phyloP scores from a whole-genome alignment of 345 rosid species.

The Melastoma malabathricum region DNA sequence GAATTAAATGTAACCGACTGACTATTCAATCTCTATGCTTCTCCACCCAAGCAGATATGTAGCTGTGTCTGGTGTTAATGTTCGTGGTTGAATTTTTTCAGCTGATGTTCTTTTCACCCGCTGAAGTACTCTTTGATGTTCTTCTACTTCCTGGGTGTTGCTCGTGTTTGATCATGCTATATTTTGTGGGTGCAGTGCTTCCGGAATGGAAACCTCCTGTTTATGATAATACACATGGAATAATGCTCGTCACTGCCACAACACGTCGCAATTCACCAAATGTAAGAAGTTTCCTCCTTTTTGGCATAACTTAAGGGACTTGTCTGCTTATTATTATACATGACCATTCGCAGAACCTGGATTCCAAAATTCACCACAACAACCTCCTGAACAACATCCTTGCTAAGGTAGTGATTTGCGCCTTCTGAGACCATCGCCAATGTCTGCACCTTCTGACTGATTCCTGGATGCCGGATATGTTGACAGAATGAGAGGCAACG shows the following conservation, averaged over 20 bases:
- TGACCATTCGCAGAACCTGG: conserved; percentile 50
- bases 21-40: too few species aligned
- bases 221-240: conserved; percentile 70
- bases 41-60: neutral
- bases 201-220: conserved; percentile 98
- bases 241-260: conserved; percentile 75
- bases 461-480: too few species aligned
- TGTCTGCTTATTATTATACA: neutral
- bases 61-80: neutral
- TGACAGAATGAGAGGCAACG: too few species aligned
- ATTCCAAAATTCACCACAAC: conserved; percentile 92
- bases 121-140: conserved; percentile 1
- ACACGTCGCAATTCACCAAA: conserved; percentile 91
- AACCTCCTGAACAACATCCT: conserved; percentile 86
- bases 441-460: neutral
- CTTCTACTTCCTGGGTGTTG: conserved; percentile 3
- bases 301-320: neutral
- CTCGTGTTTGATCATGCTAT: conserved; percentile 4
- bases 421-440: neutral
- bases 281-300: conserved; percentile 21
- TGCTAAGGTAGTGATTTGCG: conserved; percentile 53
- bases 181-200: conserved; percentile 42
- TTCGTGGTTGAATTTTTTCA: neutral
- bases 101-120: neutral
- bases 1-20: conserved; percentile 1